These are phyloP conservation scores for Botrytis deweyae DNA, from an alignment of 2,329 filamentous ascomycete species.

Conservation along the genomic window DNA sequence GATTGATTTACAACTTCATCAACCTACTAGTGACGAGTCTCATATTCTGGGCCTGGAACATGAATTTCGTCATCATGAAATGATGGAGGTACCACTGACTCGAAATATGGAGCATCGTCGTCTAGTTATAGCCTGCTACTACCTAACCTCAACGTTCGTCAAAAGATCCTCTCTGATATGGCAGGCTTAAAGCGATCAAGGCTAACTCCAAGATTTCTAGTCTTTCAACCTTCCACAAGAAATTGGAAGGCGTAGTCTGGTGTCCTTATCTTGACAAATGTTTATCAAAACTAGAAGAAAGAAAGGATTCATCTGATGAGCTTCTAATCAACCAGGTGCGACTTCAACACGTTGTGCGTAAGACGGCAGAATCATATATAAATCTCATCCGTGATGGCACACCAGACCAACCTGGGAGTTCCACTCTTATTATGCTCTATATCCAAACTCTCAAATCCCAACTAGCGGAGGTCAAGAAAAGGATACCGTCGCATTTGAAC, in stretches of 20 bases:
- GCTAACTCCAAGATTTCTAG: neutral
- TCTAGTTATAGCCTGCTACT: constrained; percentile 4
- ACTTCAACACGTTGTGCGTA: constrained; percentile 4
- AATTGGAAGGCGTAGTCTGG: constrained; percentile 11
- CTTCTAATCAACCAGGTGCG: neutral
- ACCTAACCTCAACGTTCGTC: constrained; percentile 9
- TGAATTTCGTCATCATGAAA: constrained; percentile 8
- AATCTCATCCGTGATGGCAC: constrained; percentile 10
- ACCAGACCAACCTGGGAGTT: neutral
- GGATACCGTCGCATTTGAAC: constrained; percentile 1
- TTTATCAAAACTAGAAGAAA: constrained; percentile 4
- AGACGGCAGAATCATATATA: constrained; percentile 6
- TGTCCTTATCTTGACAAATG: constrained; percentile 13
- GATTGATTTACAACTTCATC: constrained; percentile 9
- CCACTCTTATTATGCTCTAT: neutral
- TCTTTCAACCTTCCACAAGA: constrained; percentile 11
- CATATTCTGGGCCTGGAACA: constrained; percentile 3
- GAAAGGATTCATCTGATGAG: constrained; percentile 1
- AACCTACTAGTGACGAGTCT: constrained; percentile 4
- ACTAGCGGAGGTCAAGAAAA: neutral
- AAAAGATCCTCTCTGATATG: neutral
- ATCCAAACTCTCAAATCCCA: constrained; percentile 15
- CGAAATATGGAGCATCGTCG: constrained; percentile 11
- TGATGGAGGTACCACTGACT: constrained; percentile 9
- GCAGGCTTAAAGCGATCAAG: neutral